Percentiles rank a stretch among this genome's conserved stretches.
Conservation (phyloP, 176 grass and related monocot genomes). For the maize (Zea mays) region Zm-B73-REFERENCE-NAM-5.0 NC_050100.1:193302001-193302500, state of each 20-base stretch:
- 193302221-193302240: slow-evolving; percentile 65
- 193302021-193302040: slow-evolving; percentile 65
- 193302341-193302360: slow-evolving; percentile 73
- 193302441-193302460: slow-evolving; percentile 60
- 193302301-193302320: slow-evolving; percentile 86
- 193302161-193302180: neutral
- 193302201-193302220: neutral
- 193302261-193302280: slow-evolving; percentile 61
- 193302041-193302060: slow-evolving; percentile 50
- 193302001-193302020: slow-evolving; percentile 61
- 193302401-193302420: slow-evolving; percentile 1
- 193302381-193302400: neutral
- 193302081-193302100: slow-evolving; percentile 80
- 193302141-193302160: neutral
- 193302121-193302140: slow-evolving; percentile 68
- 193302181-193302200: neutral
- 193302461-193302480: slow-evolving; percentile 91
- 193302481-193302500: slow-evolving; percentile 95
- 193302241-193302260: slow-evolving; percentile 59
- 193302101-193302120: slow-evolving; percentile 73
- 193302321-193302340: slow-evolving; percentile 83
- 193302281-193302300: slow-evolving; percentile 95
- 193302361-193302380: neutral
- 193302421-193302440: slow-evolving; percentile 62
- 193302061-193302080: slow-evolving; percentile 50